Evolutionary conservation across 768 basidiomycete species (phyloP).

Genomic region (Kwoniella europaea): DNA sequence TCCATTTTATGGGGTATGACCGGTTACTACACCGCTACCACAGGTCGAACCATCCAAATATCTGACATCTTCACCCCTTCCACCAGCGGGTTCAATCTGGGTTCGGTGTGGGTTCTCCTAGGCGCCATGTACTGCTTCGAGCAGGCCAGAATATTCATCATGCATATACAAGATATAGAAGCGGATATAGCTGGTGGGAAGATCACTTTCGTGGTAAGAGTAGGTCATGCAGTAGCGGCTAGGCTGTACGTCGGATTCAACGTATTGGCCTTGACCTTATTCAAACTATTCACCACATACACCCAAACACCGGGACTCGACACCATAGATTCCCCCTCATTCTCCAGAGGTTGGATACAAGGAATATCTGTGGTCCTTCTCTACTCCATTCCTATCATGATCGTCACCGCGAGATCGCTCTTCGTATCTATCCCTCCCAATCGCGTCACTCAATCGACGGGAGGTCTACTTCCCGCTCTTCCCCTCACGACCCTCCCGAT

Average conservation of each 20-base stretch:
- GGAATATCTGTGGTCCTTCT: slow-evolving; percentile 20
- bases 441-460: slow-evolving; percentile 10
- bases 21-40: slow-evolving; percentile 38
- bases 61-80: slow-evolving; percentile 11
- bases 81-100: slow-evolving; percentile 27
- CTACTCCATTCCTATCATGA: slow-evolving; percentile 29
- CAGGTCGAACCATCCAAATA: slow-evolving; percentile 8
- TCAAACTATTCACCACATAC: slow-evolving; percentile 8
- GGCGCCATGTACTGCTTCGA: slow-evolving; percentile 35
- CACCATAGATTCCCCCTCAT: neutral
- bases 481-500: slow-evolving; percentile 6
- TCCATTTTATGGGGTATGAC: slow-evolving; percentile 35
- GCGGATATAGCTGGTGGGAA: slow-evolving; percentile 35
- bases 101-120: slow-evolving; percentile 27
- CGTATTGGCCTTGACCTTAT: slow-evolving; percentile 14
- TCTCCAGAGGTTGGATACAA: slow-evolving; percentile 21
- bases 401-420: slow-evolving; percentile 28
- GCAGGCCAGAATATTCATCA: slow-evolving; percentile 43
- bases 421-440: slow-evolving; percentile 22
- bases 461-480: slow-evolving; percentile 16
- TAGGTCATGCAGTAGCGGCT: slow-evolving; percentile 25
- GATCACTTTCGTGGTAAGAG: slow-evolving; percentile 28
- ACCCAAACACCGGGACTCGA: neutral
- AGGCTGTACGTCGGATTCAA: slow-evolving; percentile 32
- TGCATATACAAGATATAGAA: slow-evolving; percentile 46